A percentile compares a stretch with the other conserved stretches of the same genome.
These are phyloP conservation scores for Favolaschia claudopus DNA, from an alignment of 768 basidiomycete species.

Conservation along the genomic window DNA sequence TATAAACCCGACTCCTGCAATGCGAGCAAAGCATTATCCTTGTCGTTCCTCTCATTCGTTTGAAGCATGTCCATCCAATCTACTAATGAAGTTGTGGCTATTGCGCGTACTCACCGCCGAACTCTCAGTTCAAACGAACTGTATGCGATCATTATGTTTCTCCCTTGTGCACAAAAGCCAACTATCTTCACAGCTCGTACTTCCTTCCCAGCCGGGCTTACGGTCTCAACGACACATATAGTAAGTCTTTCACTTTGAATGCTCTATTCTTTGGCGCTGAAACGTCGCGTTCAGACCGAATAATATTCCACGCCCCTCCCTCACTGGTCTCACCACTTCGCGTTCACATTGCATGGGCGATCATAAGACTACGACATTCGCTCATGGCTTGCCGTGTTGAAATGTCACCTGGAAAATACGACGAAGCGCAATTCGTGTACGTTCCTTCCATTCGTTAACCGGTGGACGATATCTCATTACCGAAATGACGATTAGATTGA, in stretches of 20 bases:
- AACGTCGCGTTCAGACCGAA: conserved; percentile 41
- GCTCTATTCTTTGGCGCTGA: neutral
- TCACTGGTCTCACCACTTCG: conserved; percentile 44
- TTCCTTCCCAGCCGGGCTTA: conserved; percentile 24
- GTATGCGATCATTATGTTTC: neutral
- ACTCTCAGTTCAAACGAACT: conserved; percentile 20
- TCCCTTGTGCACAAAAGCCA: neutral
- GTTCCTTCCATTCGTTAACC: conserved; percentile 24
- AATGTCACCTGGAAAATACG: conserved; percentile 45
- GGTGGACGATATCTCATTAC: no score
- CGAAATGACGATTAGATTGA: no score
- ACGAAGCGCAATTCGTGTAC: conserved; percentile 57
- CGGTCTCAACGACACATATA: conserved; percentile 20
- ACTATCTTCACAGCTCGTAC: conserved; percentile 9
- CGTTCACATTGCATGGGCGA: conserved; percentile 56
- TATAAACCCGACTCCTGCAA: no score
- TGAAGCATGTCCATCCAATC: no score
- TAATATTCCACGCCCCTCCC: conserved; percentile 52
- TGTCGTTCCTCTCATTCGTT: no score
- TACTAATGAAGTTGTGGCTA: no score
- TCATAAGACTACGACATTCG: conserved; percentile 58
- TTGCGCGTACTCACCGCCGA: conserved; percentile 20
- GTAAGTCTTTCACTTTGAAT: neutral
- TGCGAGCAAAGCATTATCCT: no score
- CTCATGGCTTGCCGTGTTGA: conserved; percentile 52